Conservation (phyloP, 129 eudicot species). For the Daucus carota region DNA sequence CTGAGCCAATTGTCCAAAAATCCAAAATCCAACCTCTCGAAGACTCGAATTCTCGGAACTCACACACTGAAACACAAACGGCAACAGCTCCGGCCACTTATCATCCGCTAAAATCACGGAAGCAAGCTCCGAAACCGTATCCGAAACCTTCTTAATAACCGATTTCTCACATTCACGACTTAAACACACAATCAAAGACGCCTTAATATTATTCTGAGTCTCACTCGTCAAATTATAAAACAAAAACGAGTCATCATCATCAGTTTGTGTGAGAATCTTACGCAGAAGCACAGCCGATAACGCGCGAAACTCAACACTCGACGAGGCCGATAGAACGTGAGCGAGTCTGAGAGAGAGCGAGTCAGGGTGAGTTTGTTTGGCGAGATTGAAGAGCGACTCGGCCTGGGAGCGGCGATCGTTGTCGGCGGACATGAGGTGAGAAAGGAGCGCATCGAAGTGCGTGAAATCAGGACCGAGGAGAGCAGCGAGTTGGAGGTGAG, state of each 20-base stretch:
- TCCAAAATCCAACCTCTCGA: constrained; percentile 67
- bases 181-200: constrained; percentile 35
- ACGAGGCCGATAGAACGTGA: constrained; percentile 50
- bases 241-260: constrained; percentile 37
- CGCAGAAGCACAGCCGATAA: constrained; percentile 76
- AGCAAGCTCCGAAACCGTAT: constrained; percentile 81
- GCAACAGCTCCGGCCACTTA: constrained; percentile 79
- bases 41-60: constrained; percentile 39
- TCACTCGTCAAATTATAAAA: constrained; percentile 41
- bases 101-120: constrained; percentile 57
- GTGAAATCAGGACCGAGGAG: constrained; percentile 64
- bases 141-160: constrained; percentile 66
- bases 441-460: constrained; percentile 72
- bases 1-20: constrained; percentile 80
- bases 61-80: constrained; percentile 86
- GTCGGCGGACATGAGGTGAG: constrained; percentile 71
- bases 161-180: constrained; percentile 44
- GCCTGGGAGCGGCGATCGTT: constrained; percentile 89
- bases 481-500: constrained; percentile 51
- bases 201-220: constrained; percentile 49
- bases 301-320: constrained; percentile 51
- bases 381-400: constrained; percentile 64
- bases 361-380: constrained; percentile 70
- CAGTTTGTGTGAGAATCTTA: constrained; percentile 56
- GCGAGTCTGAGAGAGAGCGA: constrained; percentile 60